phyloP scores from a whole-genome alignment of 768 basidiomycete species.

The Auriscalpium microsporum region DNA sequence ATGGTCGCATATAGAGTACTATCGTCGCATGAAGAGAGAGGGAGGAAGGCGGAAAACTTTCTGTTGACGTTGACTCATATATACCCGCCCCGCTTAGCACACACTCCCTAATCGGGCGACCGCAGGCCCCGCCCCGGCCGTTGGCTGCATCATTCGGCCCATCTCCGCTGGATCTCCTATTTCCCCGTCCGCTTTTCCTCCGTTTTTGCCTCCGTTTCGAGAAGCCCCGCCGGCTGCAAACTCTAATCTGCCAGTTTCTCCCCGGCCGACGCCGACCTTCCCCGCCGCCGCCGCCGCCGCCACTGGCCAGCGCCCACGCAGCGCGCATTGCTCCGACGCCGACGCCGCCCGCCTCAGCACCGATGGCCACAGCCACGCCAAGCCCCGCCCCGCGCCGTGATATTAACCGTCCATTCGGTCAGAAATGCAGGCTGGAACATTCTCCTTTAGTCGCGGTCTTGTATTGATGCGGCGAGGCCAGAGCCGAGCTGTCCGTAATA shows the following conservation, averaged over 20 bases:
- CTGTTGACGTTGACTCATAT: slow-evolving; percentile 7
- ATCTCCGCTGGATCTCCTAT: background rate
- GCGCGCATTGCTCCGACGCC: too few species aligned
- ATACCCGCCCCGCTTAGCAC: slow-evolving; percentile 3
- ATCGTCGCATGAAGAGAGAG: slow-evolving; percentile 1
- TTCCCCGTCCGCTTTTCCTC: background rate
- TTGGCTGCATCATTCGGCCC: background rate
- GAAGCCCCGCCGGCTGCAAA: background rate
- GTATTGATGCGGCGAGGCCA: background rate
- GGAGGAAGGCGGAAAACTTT: slow-evolving; percentile 11
- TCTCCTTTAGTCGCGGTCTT: background rate
- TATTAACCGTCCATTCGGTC: background rate
- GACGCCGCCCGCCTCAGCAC: too few species aligned
- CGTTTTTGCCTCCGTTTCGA: background rate
- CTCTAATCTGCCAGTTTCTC: background rate
- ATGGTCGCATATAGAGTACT: slow-evolving; percentile 29
- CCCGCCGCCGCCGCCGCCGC: background rate
- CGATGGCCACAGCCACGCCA: background rate
- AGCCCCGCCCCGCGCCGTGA: background rate
- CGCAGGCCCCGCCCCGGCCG: background rate
- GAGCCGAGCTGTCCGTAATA: background rate
- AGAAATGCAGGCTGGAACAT: background rate
- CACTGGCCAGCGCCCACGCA: too few species aligned
- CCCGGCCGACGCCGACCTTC: background rate
- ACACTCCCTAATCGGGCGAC: background rate